These are phyloP conservation scores for Cladochytrium replicatum DNA, from an alignment of 192 early-diverging fungal genomes.

Conservation along the genomic window DNA sequence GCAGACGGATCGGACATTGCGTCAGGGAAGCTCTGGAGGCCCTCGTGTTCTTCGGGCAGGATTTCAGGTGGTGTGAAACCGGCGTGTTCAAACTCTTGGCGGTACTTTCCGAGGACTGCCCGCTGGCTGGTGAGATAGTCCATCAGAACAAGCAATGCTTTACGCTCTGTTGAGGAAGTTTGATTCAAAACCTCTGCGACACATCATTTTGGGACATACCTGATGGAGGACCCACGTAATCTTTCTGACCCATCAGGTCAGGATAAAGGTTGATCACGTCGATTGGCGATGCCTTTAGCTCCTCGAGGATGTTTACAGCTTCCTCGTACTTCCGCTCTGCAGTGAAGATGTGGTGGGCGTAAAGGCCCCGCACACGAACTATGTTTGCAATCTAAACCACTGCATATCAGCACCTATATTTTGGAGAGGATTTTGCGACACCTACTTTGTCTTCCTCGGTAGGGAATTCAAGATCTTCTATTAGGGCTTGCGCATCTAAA, in stretches of 20 bases:
- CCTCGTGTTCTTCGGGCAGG: too few species aligned
- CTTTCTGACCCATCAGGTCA: constrained; percentile 18
- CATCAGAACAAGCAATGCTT: constrained; percentile 59
- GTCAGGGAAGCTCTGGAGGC: too few species aligned
- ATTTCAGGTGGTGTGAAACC: too few species aligned
- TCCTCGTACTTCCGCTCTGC: constrained; percentile 34
- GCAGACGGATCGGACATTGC: too few species aligned
- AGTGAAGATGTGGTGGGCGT: constrained; percentile 46
- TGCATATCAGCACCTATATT: too few species aligned
- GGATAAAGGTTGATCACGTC: constrained; percentile 53
- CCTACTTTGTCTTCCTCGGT: constrained; percentile 36
- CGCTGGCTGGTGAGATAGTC: constrained; percentile 84
- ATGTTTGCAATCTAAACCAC: constrained; percentile 46
- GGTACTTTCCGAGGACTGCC: constrained; percentile 57
- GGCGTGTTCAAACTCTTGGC: too few species aligned
- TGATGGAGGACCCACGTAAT: neutral
- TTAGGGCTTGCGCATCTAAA: constrained; percentile 33
- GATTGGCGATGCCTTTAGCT: constrained; percentile 43
- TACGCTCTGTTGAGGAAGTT: constrained; percentile 29
- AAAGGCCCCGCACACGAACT: constrained; percentile 38
- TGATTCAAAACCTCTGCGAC: too few species aligned
- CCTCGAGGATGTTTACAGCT: constrained; percentile 36
- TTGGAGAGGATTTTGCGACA: too few species aligned
- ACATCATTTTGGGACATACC: constrained; percentile 2
- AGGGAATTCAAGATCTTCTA: constrained; percentile 45